Conservation (phyloP, 2,329 filamentous ascomycete species). For the Pleurostoma richardsiae region DNA sequence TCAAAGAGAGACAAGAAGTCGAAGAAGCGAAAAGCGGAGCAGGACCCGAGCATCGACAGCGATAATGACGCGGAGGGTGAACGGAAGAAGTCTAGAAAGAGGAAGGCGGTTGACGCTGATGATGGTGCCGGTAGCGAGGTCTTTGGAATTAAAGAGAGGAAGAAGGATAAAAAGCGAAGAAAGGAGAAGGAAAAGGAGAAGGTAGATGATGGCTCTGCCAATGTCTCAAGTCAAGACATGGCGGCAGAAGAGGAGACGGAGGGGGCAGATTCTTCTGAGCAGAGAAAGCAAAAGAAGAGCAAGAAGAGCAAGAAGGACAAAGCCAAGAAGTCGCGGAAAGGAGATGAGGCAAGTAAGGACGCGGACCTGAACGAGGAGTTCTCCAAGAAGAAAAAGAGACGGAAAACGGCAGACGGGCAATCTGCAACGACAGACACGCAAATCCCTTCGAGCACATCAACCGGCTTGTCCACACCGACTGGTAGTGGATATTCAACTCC, state of each 20-base stretch:
- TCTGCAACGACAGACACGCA: too few relatives aligned
- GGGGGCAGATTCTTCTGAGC: not conserved
- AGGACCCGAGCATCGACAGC: constrained; percentile 9
- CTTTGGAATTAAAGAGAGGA: constrained; percentile 40
- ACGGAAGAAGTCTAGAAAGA: too few relatives aligned
- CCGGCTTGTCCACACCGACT: constrained; percentile 33
- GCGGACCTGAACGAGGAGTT: constrained; percentile 21
- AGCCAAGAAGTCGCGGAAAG: constrained; percentile 18
- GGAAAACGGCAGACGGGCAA: constrained; percentile 12
- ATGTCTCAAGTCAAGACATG: constrained; percentile 14
- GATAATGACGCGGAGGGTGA: too few relatives aligned
- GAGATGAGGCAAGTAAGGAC: constrained; percentile 24
- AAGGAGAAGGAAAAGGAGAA: constrained; percentile 37
- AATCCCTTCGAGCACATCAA: constrained; percentile 31
- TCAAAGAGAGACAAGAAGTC: constrained; percentile 38
- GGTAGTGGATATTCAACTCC: constrained; percentile 26
- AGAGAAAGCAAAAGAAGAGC: constrained; percentile 7
- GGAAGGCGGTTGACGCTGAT: too few relatives aligned
- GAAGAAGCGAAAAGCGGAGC: constrained; percentile 44
- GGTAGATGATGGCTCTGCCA: constrained; percentile 18
- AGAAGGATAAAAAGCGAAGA: constrained; percentile 33
- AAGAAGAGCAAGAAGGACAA: constrained; percentile 18
- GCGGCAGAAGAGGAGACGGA: constrained; percentile 10
- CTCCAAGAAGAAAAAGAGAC: constrained; percentile 14
- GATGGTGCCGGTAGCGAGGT: too few relatives aligned